phyloP scores from a whole-genome alignment of 2,329 filamentous ascomycete genomes.

The Hypoxylon sp. region DNA sequence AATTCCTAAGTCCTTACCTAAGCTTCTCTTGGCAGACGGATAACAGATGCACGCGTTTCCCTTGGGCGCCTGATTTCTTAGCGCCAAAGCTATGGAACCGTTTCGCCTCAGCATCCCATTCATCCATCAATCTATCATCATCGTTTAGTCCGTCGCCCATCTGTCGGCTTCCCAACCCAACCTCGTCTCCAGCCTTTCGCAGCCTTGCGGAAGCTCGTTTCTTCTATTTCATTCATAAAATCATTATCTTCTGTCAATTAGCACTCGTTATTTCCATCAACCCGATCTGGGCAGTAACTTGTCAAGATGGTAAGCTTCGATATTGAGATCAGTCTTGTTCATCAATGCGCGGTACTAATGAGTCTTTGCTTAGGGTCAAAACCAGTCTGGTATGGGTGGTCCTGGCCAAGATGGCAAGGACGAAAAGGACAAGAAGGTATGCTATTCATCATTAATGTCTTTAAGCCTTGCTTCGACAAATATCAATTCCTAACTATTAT shows the following conservation, averaged over 20 bases:
- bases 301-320: conserved; percentile 43
- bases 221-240: background rate
- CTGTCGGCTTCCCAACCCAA: conserved; percentile 8
- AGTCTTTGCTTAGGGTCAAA: conserved; percentile 73
- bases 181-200: background rate
- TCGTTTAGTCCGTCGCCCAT: conserved; percentile 1
- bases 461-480: background rate
- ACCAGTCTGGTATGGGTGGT: conserved; percentile 86
- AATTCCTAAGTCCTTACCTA: background rate
- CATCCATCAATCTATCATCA: background rate
- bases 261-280: no score
- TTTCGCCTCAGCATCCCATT: background rate
- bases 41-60: conserved; percentile 37
- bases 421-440: conserved; percentile 93
- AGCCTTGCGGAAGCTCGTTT: background rate
- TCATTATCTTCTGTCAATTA: conserved; percentile 4
- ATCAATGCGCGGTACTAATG: conserved; percentile 20
- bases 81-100: conserved; percentile 6
- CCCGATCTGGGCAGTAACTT: conserved; percentile 25
- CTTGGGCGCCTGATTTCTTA: conserved; percentile 31
- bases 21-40: background rate
- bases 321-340: background rate
- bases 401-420: conserved; percentile 79
- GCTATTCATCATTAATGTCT: conserved; percentile 24
- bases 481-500: conserved; percentile 3